Conservation (phyloP, 192 early-diverging fungal species). For the Rhizophagus sp. region DNA sequence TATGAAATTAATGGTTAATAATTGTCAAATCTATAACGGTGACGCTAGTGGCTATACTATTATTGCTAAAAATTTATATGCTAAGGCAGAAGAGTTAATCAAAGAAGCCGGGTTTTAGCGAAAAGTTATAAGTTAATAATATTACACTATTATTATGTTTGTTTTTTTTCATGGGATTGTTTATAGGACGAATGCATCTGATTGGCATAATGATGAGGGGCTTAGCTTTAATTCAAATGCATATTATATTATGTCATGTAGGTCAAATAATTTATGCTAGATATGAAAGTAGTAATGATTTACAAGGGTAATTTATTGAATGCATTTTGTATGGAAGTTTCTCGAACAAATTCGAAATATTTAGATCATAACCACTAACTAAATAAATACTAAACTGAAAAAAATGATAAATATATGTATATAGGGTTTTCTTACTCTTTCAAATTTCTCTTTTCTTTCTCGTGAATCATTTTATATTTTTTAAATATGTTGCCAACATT, state of each 20-base stretch:
- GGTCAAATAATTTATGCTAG: too few species aligned
- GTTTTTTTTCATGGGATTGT: neutral
- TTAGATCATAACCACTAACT: neutral
- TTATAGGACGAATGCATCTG: too few species aligned
- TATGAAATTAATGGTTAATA: conserved; percentile 52
- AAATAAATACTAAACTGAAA: neutral
- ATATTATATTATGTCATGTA: too few species aligned
- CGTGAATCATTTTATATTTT: neutral
- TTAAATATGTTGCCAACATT: neutral
- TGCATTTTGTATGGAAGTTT: neutral
- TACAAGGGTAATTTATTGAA: too few species aligned
- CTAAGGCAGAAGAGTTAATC: conserved; percentile 34
- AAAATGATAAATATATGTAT: too few species aligned
- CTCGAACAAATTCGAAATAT: neutral
- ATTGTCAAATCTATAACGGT: conserved; percentile 57
- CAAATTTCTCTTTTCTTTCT: neutral
- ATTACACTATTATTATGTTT: neutral
- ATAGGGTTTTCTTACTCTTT: neutral
- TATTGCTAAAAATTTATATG: conserved; percentile 43
- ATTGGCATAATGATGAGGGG: too few species aligned
- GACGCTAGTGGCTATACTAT: conserved; percentile 45
- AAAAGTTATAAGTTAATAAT: neutral
- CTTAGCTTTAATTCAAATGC: too few species aligned
- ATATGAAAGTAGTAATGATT: too few species aligned
- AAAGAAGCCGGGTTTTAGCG: neutral